A percentile compares a stretch with the other conserved stretches of the same genome.
These are phyloP conservation scores for Albatrellus sp. DNA, from an alignment of 1,284 basidiomycete genomes.

Conservation along the genomic window DNA sequence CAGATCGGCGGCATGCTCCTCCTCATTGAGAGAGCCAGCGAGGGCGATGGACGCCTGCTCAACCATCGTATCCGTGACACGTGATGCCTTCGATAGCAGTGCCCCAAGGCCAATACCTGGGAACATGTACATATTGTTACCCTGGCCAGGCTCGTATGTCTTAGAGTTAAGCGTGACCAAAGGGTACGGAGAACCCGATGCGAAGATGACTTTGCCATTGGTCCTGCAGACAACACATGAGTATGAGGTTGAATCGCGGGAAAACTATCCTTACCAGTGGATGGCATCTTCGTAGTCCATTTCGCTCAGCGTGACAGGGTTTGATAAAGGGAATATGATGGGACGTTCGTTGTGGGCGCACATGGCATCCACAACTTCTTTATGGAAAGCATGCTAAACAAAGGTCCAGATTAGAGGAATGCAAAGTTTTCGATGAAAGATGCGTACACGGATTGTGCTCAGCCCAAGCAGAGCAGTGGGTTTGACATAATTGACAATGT, in stretches of 20 bases:
- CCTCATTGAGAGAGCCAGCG: conserved; percentile 44
- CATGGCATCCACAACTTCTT: conserved; percentile 62
- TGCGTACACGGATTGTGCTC: conserved; percentile 50
- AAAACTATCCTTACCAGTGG: conserved; percentile 29
- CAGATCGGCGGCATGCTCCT: conserved; percentile 43
- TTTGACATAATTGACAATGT: conserved; percentile 69
- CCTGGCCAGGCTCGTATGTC: conserved; percentile 66
- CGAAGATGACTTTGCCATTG: conserved; percentile 59
- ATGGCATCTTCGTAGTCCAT: conserved; percentile 65
- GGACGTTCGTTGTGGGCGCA: conserved; percentile 58
- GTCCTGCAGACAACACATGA: conserved; percentile 29
- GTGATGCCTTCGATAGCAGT: conserved; percentile 44
- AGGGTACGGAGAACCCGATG: conserved; percentile 71
- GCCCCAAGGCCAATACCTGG: conserved; percentile 58
- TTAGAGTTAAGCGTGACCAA: conserved; percentile 34
- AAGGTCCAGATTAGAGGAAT: not conserved
- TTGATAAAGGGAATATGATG: conserved; percentile 80
- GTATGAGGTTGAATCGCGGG: not conserved
- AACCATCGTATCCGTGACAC: conserved; percentile 53
- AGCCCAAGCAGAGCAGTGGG: conserved; percentile 78
- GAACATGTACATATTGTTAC: conserved; percentile 70
- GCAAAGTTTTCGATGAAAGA: conserved; percentile 2
- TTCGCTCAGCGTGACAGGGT: conserved; percentile 63
- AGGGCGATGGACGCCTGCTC: conserved; percentile 50
- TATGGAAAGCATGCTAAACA: conserved; percentile 53